Base-by-base conservation (phyloP, 2,329 filamentous ascomycete species). In the Ceratocystis lukuohia region DNA sequence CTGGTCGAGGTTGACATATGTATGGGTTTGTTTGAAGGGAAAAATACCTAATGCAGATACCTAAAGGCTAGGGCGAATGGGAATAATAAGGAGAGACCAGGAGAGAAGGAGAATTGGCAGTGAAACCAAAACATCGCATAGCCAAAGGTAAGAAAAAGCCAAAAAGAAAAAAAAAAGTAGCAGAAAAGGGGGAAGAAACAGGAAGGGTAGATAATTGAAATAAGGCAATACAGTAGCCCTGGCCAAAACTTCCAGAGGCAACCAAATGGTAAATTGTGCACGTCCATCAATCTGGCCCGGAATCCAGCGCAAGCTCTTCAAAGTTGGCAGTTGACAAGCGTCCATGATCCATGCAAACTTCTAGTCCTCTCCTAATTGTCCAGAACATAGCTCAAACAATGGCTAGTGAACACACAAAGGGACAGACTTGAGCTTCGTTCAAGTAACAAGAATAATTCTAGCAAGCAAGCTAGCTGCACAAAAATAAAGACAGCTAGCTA, bases 141-240 rank as follows among this genome's bases (percentile, higher is more conserved):
- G 41, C 12, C 15, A 33, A 45, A 41, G 22, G 59, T 20, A 50
- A 25, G 12, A 44, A 61, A 25, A 22, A 30, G 71, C n/a, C 6
- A 57, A 22, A 61, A 44, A 10, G 22, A 44, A 71, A 70, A 25
- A 8, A 15, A 62, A 62, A 5, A 25, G 25, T 70, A 71, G 25
- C 5, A 45, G 12, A 62, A 45, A 44, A n/a, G 71, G 71, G 74
- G 71, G 71, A 70, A 68, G 17, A 7, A 30, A 59, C 17, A n/a
- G 70, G 70, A 70, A 70, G 68, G 67, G 66, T 61, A 66, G 70
- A 59, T 15, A 37, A 12, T 41, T 41, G 37, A 5, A 41, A 4
- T 5, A 41, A 41, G 12, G 3, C 37, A 15, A 41, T 41, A 41
- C 10, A 15, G 37, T 1, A 15, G 37, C 37, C 37, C 56, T 30